Conservation (phyloP, 441 rosid species). For the Theobroma grandiflorum region DNA sequence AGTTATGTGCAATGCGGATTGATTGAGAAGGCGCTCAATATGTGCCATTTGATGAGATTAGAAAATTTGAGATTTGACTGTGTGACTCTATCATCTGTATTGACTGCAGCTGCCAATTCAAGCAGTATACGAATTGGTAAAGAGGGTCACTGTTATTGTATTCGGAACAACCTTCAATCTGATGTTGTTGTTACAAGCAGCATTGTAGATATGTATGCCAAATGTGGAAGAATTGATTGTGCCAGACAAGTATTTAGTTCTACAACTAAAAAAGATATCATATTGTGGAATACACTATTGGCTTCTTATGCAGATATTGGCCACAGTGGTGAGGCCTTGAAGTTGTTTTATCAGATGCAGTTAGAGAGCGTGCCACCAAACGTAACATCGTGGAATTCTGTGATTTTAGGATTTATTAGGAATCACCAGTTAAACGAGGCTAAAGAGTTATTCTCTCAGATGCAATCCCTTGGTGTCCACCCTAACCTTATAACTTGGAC, state of each 20-base stretch:
- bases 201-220: constrained; percentile 64
- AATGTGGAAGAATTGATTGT: constrained; percentile 59
- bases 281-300: constrained; percentile 70
- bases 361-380: constrained; percentile 68
- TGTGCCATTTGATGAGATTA: constrained; percentile 60
- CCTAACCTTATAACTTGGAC: constrained; percentile 69
- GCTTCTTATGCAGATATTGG: constrained; percentile 72
- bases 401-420: constrained; percentile 60
- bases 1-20: constrained; percentile 59
- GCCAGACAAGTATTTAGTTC: constrained; percentile 62
- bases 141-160: constrained; percentile 70
- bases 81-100: constrained; percentile 67
- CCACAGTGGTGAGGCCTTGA: constrained; percentile 62
- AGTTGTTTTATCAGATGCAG: constrained; percentile 81
- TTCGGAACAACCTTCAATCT: constrained; percentile 63
- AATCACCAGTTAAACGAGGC: constrained; percentile 62
- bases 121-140: constrained; percentile 57
- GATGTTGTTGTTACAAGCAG: constrained; percentile 64
- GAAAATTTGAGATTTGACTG: constrained; percentile 70
- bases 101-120: constrained; percentile 61
- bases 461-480: constrained; percentile 54
- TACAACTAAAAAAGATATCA: constrained; percentile 51
- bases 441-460: constrained; percentile 65
- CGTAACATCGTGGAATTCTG: constrained; percentile 72
- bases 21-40: constrained; percentile 56